Conservation (phyloP, 2,329 filamentous ascomycete genomes). For the Botrytis cinerea region DNA sequence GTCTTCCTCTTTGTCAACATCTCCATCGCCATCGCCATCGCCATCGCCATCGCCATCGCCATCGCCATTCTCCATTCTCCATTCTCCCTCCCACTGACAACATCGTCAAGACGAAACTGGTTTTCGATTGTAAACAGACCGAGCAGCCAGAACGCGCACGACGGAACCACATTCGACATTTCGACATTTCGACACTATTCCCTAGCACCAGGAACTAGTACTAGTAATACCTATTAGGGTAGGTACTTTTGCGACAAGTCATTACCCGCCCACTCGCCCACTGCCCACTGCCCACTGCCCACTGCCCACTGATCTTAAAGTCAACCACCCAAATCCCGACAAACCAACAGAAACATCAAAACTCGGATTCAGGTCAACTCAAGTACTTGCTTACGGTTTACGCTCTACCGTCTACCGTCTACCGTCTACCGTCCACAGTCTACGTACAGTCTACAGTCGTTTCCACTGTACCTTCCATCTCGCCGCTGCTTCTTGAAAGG, state of each 20-base stretch:
- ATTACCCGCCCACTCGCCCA: not conserved
- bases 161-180: too few relatives aligned
- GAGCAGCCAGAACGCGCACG: not conserved
- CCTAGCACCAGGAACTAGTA: not conserved
- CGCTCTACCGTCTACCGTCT: not conserved
- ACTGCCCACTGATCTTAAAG: not conserved
- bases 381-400: not conserved
- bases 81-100: not conserved
- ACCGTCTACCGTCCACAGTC: too few relatives aligned
- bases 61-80: too few relatives aligned
- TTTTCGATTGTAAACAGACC: not conserved
- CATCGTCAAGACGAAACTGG: not conserved
- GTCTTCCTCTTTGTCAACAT: too few relatives aligned
- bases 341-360: not conserved
- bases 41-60: not conserved
- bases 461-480: not conserved
- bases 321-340: not conserved
- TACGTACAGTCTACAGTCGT: not conserved
- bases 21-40: not conserved
- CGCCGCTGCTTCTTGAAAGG: not conserved
- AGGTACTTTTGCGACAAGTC: constrained; percentile 12
- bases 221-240: not conserved
- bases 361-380: not conserved
- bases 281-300: not conserved
- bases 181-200: not conserved